A percentile compares a stretch with the other conserved stretches of the same genome.
Evolutionary conservation across 192 early-diverging fungal species (phyloP).

Genomic region (Entophlyctis luteolus): DNA sequence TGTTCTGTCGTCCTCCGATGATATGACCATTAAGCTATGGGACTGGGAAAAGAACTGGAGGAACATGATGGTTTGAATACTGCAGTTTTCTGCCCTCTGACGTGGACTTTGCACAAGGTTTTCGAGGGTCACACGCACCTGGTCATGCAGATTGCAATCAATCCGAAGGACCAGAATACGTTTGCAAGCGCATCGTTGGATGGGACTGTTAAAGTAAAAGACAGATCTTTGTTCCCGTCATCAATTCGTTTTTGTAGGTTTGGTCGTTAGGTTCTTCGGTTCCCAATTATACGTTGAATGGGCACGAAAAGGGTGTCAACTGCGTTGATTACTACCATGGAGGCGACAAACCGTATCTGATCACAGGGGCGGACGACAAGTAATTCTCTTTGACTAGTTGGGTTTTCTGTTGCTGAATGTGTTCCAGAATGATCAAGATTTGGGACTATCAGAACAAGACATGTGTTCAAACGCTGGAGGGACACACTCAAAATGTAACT

Average conservation of each 20-base stretch:
- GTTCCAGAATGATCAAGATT: constrained; percentile 72
- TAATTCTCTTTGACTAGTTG: constrained; percentile 9
- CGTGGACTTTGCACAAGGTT: constrained; percentile 42
- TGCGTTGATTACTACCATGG: constrained; percentile 97
- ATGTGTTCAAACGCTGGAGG: constrained; percentile 97
- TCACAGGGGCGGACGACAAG: constrained; percentile 93
- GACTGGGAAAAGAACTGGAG: constrained; percentile 99
- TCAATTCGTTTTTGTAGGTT: constrained; percentile 39
- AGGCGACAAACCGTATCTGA: constrained; percentile 94
- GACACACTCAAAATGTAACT: constrained; percentile 91
- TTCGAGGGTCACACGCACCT: constrained; percentile 98
- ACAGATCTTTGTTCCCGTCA: neutral
- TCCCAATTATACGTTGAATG: constrained; percentile 95
- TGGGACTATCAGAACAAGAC: constrained; percentile 99
- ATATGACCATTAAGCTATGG: constrained; percentile 97
- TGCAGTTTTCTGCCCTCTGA: neutral
- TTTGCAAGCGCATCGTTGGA: constrained; percentile 97
- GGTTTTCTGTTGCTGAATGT: neutral
- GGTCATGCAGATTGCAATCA: constrained; percentile 95
- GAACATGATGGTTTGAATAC: constrained; percentile 69
- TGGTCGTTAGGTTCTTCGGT: constrained; percentile 91
- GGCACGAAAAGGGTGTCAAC: constrained; percentile 97
- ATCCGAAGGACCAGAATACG: constrained; percentile 99
- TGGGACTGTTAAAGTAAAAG: constrained; percentile 79
- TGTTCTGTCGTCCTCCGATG: constrained; percentile 91